Conservation (phyloP, 345 rosid genomes). For the Cardiospermum halicacabum region DNA sequence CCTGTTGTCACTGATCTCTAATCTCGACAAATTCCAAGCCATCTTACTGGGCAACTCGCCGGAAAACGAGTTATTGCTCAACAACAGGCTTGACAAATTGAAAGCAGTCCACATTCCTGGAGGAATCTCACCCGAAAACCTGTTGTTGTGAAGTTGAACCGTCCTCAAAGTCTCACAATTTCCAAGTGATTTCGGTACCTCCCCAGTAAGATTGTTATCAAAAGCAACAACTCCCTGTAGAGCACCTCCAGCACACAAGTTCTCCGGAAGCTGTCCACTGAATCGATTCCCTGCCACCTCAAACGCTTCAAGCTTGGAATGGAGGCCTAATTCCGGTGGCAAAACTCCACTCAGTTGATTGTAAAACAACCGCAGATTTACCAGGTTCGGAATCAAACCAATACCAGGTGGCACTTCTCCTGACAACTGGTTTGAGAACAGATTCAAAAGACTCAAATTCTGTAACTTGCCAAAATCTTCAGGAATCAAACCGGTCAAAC, state of each 20-base stretch:
- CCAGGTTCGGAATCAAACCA: conserved; percentile 46
- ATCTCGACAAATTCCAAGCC: conserved; percentile 62
- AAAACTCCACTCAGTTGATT: conserved; percentile 62
- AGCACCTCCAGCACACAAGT: conserved; percentile 60
- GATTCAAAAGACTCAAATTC: conserved; percentile 31
- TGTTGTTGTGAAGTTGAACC: conserved; percentile 62
- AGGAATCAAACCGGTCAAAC: conserved; percentile 65
- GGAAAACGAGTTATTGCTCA: conserved; percentile 62
- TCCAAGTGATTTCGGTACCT: conserved; percentile 61
- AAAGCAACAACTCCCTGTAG: conserved; percentile 57
- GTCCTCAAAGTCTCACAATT: conserved; percentile 47
- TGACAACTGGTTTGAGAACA: conserved; percentile 44
- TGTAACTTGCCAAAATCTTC: conserved; percentile 51
- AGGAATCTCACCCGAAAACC: conserved; percentile 78
- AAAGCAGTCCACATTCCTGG: conserved; percentile 51
- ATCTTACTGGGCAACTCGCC: conserved; percentile 56
- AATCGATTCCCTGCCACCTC: conserved; percentile 60
- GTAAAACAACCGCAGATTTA: conserved; percentile 31
- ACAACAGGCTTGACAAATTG: conserved; percentile 43
- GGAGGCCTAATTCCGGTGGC: conserved; percentile 63
- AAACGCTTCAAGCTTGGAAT: conserved; percentile 55
- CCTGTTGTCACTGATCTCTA: conserved; percentile 62
- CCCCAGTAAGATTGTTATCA: conserved; percentile 60
- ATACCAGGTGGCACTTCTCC: conserved; percentile 57
- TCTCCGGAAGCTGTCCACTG: conserved; percentile 61